phyloP scores from a whole-genome alignment of 1,139 yeast genomes.

The Arxiozyma heterogenica region DNA sequence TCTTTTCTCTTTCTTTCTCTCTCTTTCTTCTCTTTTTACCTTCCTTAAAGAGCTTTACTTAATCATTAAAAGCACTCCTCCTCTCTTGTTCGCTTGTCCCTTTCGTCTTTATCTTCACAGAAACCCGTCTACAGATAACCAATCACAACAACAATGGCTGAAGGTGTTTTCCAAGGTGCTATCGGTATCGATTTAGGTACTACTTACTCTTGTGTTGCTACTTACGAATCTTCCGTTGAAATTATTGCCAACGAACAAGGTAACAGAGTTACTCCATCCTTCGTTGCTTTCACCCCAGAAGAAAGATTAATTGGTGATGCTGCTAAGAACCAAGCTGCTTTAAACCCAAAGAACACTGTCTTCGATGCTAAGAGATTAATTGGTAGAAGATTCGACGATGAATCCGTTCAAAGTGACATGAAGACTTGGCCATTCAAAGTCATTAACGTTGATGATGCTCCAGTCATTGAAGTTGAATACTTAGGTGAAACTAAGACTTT shows the following conservation, averaged over 20 bases:
- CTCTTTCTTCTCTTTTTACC: too few relatives aligned
- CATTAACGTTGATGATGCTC: conserved; percentile 64
- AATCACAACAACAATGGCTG: conserved; percentile 57
- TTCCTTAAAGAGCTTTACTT: too few relatives aligned
- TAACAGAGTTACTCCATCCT: conserved; percentile 89
- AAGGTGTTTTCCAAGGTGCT: conserved; percentile 99
- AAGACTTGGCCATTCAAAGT: conserved; percentile 76
- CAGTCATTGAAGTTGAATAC: conserved; percentile 66
- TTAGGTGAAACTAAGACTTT: conserved; percentile 63
- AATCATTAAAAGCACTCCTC: background rate
- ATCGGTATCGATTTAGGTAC: conserved; percentile 96
- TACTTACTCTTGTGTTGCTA: conserved; percentile 92
- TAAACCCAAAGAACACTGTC: conserved; percentile 72
- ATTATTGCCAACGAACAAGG: conserved; percentile 94
- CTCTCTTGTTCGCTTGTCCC: conserved; percentile 6
- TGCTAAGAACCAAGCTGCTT: conserved; percentile 87
- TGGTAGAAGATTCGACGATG: conserved; percentile 71
- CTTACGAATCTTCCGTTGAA: conserved; percentile 83
- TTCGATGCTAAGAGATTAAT: conserved; percentile 84
- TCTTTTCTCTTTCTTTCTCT: too few relatives aligned
- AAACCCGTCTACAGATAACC: conserved; percentile 4
- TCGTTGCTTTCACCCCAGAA: conserved; percentile 76
- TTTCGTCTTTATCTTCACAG: conserved; percentile 1
- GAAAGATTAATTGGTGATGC: conserved; percentile 93
- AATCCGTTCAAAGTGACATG: conserved; percentile 71